phyloP scores from a whole-genome alignment of 768 basidiomycete species.

The Auriscalpium microsporum region DNA sequence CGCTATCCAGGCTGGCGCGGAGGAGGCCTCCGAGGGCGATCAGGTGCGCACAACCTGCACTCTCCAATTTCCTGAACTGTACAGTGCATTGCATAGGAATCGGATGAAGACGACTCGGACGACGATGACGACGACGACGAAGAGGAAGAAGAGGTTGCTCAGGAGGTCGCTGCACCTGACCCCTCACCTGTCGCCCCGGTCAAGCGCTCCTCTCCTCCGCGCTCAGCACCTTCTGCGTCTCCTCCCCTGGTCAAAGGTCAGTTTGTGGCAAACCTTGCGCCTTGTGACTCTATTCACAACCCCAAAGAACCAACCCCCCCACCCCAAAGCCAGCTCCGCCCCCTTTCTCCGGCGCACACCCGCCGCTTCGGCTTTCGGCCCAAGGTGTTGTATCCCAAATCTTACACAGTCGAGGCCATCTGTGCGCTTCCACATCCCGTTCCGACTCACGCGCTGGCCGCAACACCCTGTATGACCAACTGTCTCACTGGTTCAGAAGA shows the following conservation, averaged over 20 bases:
- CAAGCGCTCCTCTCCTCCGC: constrained; percentile 20
- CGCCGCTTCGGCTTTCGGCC: constrained; percentile 40
- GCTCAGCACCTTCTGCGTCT: constrained; percentile 1
- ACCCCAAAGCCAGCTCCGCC: constrained; percentile 36
- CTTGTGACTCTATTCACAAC: not conserved
- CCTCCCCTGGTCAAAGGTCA: constrained; percentile 13
- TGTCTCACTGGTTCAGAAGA: constrained; percentile 88
- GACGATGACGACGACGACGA: constrained; percentile 31
- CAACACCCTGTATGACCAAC: constrained; percentile 81
- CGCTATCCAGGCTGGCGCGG: constrained; percentile 39
- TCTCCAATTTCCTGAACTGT: not conserved
- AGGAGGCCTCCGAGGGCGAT: constrained; percentile 62
- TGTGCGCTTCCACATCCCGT: constrained; percentile 86
- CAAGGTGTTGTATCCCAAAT: constrained; percentile 34
- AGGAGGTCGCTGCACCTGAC: constrained; percentile 22
- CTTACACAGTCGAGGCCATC: constrained; percentile 84
- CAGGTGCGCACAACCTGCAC: constrained; percentile 40
- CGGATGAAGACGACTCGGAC: constrained; percentile 21
- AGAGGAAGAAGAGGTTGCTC: constrained; percentile 46
- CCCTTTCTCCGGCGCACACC: constrained; percentile 37
- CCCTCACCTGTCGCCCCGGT: constrained; percentile 23
- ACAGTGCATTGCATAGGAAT: constrained; percentile 6
- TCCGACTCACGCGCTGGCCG: constrained; percentile 80
- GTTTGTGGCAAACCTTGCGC: not conserved
- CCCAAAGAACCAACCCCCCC: constrained; percentile 26